A percentile compares a stretch with the other conserved stretches of the same genome.
phyloP scores from a whole-genome alignment of 352 stramenopile species.

The Phytophthora cryptogea region DNA sequence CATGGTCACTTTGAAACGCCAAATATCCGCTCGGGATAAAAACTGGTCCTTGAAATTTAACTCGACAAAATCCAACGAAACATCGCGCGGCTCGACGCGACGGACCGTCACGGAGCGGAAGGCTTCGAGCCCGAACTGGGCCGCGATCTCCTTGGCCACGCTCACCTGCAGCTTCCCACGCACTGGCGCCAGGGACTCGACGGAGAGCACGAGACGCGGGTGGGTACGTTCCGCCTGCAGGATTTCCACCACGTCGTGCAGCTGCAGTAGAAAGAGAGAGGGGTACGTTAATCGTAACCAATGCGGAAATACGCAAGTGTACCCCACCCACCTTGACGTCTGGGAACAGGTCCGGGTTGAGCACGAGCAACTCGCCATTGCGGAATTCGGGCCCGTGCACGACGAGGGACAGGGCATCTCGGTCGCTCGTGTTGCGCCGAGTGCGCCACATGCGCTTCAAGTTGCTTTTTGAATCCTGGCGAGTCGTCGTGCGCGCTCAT shows the following conservation, averaged over 20 bases:
- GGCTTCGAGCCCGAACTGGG: constrained; percentile 72
- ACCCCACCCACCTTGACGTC: constrained; percentile 26
- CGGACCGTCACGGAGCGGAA: constrained; percentile 61
- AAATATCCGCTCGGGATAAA: constrained; percentile 89
- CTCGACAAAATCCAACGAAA: constrained; percentile 86
- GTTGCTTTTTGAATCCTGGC: background rate
- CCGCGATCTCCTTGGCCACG: constrained; percentile 72
- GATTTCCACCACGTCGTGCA: constrained; percentile 69
- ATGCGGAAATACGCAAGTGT: background rate
- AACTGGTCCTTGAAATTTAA: constrained; percentile 92
- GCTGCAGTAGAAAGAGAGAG: constrained; percentile 13
- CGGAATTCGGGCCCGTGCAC: constrained; percentile 77
- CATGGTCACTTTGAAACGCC: constrained; percentile 87
- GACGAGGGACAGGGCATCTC: constrained; percentile 59
- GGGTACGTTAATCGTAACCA: background rate
- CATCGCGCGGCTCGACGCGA: constrained; percentile 59
- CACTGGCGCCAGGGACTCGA: constrained; percentile 64
- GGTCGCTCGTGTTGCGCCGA: constrained; percentile 45
- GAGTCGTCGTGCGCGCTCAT: constrained; percentile 1
- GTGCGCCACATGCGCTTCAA: constrained; percentile 27
- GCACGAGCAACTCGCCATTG: constrained; percentile 65
- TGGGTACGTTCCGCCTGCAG: constrained; percentile 58
- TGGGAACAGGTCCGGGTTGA: constrained; percentile 79
- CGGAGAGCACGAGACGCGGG: constrained; percentile 65
- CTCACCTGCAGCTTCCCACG: constrained; percentile 81